phyloP scores from a whole-genome alignment of 1,284 basidiomycete species.

The Cronartium ribicola region DNA sequence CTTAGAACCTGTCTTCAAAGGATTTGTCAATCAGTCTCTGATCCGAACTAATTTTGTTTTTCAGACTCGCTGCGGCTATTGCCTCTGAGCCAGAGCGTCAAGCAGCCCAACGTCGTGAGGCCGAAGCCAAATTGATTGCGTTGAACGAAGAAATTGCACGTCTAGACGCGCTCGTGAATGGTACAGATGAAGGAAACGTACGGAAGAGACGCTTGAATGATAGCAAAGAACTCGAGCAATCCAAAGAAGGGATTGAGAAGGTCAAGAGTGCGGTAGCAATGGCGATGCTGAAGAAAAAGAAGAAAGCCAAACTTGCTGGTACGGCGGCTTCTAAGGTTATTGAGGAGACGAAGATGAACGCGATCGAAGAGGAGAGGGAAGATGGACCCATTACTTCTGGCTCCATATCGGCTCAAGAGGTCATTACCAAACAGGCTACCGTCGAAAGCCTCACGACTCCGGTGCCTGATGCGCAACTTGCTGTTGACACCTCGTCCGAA shows the following conservation, averaged over 20 bases:
- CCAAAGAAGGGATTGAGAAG: constrained; percentile 80
- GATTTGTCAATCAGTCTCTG: constrained; percentile 1
- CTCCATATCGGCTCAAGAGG: no score
- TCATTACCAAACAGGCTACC: no score
- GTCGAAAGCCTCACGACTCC: no score
- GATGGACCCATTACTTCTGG: no score
- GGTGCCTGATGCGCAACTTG: background rate
- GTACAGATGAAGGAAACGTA: constrained; percentile 55
- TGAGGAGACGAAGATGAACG: no score
- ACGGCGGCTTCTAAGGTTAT: no score
- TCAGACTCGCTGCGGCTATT: constrained; percentile 61
- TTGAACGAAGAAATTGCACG: constrained; percentile 50
- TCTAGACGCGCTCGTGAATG: constrained; percentile 50
- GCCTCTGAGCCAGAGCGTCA: constrained; percentile 47
- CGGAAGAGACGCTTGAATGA: constrained; percentile 89
- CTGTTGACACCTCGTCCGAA: background rate
- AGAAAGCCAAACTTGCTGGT: constrained; percentile 7
- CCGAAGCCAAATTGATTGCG: constrained; percentile 52
- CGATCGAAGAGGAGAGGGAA: no score
- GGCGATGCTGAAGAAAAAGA: constrained; percentile 49
- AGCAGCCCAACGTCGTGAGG: constrained; percentile 42
- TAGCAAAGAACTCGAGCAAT: constrained; percentile 85
- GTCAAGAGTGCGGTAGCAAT: constrained; percentile 84
- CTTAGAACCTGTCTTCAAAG: background rate
- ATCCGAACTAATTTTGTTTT: background rate